Percentiles rank a stretch among this genome's conserved stretches.
Conservation (phyloP, 371 early-diverging fungal genomes). For the Rhizomucor pusillus region DNA sequence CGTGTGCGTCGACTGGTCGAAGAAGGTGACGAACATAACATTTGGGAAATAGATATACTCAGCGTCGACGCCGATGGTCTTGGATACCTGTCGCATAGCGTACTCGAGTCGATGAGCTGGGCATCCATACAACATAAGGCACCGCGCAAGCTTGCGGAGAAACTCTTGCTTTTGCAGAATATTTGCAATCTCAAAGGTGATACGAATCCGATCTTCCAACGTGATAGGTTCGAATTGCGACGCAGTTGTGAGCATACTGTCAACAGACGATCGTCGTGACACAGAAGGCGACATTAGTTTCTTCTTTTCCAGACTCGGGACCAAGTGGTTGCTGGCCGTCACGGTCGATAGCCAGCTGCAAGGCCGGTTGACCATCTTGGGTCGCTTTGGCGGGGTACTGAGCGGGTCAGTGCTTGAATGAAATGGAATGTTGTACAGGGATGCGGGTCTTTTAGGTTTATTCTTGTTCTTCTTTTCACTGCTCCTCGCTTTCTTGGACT, state of each 20-base stretch:
- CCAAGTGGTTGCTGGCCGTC: slow-evolving; percentile 38
- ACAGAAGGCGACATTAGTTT: slow-evolving; percentile 24
- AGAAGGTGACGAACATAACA: slow-evolving; percentile 71
- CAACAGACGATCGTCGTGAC: slow-evolving; percentile 34
- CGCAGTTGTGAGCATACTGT: slow-evolving; percentile 46
- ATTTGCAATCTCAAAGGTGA: slow-evolving; percentile 58
- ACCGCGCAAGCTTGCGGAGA: slow-evolving; percentile 51
- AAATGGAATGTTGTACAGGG: slow-evolving; percentile 26
- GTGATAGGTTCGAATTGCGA: slow-evolving; percentile 52
- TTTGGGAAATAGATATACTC: slow-evolving; percentile 69
- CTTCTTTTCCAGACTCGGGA: slow-evolving; percentile 40
- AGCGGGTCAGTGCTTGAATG: slow-evolving; percentile 8
- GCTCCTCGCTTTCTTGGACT: slow-evolving; percentile 13
- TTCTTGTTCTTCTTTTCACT: slow-evolving; percentile 4
- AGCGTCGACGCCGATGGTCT: slow-evolving; percentile 65
- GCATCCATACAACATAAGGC: slow-evolving; percentile 56
- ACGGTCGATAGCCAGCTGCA: slow-evolving; percentile 41
- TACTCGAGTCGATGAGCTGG: slow-evolving; percentile 63
- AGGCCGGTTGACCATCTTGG: slow-evolving; percentile 34
- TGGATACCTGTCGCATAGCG: slow-evolving; percentile 45
- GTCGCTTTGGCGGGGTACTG: slow-evolving; percentile 15
- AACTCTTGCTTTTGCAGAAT: slow-evolving; percentile 62
- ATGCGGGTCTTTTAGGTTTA: slow-evolving; percentile 23
- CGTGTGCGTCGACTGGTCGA: slow-evolving; percentile 72
- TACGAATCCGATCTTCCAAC: slow-evolving; percentile 53